These are phyloP conservation scores for Phytophthora multivora DNA, from an alignment of 352 stramenopile genomes.

Conservation along the genomic window DNA sequence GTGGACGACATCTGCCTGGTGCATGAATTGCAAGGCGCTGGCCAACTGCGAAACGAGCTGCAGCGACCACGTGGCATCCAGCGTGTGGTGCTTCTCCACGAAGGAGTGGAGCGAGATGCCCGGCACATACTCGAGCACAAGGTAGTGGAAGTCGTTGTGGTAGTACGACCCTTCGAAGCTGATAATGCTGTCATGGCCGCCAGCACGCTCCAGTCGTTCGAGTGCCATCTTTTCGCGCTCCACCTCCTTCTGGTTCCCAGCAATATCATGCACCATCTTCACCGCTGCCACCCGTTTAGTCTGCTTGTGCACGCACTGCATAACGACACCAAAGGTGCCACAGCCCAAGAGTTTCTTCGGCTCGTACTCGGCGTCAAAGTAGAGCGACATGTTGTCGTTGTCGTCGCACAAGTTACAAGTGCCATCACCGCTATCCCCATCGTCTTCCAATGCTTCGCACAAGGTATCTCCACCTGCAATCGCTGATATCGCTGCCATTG, in stretches of 20 bases:
- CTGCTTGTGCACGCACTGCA: constrained; percentile 76
- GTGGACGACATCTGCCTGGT: constrained; percentile 68
- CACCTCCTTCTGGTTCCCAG: constrained; percentile 61
- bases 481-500: neutral
- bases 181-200: constrained; percentile 71
- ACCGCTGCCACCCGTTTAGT: constrained; percentile 67
- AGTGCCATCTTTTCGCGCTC: constrained; percentile 65
- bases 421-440: neutral
- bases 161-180: constrained; percentile 65
- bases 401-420: neutral
- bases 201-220: constrained; percentile 48
- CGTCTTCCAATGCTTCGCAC: constrained; percentile 16
- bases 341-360: constrained; percentile 62
- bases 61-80: constrained; percentile 51
- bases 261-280: constrained; percentile 78
- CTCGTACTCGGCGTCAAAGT: constrained; percentile 77
- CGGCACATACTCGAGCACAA: constrained; percentile 77
- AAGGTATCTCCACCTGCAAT: constrained; percentile 7
- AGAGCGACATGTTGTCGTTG: constrained; percentile 28
- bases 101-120: constrained; percentile 77
- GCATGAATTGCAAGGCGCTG: constrained; percentile 73
- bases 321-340: constrained; percentile 83
- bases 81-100: constrained; percentile 54
- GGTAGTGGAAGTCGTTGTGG: constrained; percentile 84
- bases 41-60: constrained; percentile 66